phyloP scores from a whole-genome alignment of 148 eudicot species.

The Camellia japonica region DNA sequence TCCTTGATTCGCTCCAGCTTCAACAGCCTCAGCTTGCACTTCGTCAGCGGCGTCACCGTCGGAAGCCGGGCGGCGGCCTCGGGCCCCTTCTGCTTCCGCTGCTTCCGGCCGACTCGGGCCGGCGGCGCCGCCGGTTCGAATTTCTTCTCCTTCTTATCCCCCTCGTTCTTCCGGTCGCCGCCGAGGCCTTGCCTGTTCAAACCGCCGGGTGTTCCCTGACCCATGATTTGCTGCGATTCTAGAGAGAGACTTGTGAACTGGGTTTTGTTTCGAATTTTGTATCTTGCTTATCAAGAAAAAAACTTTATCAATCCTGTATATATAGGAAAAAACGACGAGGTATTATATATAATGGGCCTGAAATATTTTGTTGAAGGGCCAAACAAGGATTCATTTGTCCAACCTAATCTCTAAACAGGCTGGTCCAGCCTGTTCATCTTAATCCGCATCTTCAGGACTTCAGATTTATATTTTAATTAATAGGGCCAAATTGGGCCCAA shows the following conservation, averaged over 20 bases:
- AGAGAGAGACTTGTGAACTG: not conserved
- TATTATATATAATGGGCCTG: too few species aligned
- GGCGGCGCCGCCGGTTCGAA: constrained; percentile 92
- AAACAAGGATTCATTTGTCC: not conserved
- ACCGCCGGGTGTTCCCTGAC: constrained; percentile 72
- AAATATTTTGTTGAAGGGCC: not conserved
- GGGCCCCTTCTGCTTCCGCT: constrained; percentile 77
- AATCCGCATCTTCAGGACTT: too few species aligned
- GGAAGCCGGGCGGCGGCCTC: constrained; percentile 83
- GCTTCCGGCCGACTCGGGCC: constrained; percentile 84
- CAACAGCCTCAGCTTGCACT: constrained; percentile 79
- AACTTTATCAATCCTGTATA: not conserved
- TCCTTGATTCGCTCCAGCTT: constrained; percentile 86
- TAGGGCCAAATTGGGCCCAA: too few species aligned
- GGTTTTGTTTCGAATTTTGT: not conserved
- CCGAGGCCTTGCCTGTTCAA: constrained; percentile 57
- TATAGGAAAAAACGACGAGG: not conserved
- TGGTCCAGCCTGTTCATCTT: too few species aligned
- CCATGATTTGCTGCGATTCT: constrained; percentile 36
- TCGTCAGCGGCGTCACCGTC: constrained; percentile 64
- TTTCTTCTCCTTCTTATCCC: constrained; percentile 77
- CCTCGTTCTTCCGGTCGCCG: constrained; percentile 59
- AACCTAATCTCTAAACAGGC: not conserved
- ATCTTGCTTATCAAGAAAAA: constrained; percentile 9
- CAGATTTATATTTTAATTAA: too few species aligned